These are phyloP conservation scores for Oryza coarctata DNA, from an alignment of 176 grass and related monocot genomes.

Conservation along the genomic window DNA sequence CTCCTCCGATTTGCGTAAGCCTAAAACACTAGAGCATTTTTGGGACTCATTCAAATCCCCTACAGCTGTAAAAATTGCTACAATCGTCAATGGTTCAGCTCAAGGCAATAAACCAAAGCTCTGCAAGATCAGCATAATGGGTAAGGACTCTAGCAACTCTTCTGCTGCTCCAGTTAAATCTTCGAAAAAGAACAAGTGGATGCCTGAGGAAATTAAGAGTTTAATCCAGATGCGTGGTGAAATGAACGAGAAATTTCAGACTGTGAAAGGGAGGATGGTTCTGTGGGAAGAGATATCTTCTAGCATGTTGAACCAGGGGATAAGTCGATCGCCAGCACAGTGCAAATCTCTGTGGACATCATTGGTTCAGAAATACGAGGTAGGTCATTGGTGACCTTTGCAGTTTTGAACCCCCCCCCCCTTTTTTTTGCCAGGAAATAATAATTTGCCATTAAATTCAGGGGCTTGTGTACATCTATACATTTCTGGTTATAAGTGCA, in stretches of 20 bases:
- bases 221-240: slow-evolving; percentile 75
- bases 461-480: background rate
- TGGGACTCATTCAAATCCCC: slow-evolving; percentile 65
- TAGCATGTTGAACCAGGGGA: slow-evolving; percentile 64
- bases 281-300: slow-evolving; percentile 91
- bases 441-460: background rate
- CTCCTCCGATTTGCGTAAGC: slow-evolving; percentile 56
- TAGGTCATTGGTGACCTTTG: slow-evolving; percentile 16
- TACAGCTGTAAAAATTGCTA: slow-evolving; percentile 53
- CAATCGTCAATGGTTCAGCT: slow-evolving; percentile 47
- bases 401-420: background rate
- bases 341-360: slow-evolving; percentile 98
- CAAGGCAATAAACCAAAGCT: slow-evolving; percentile 51
- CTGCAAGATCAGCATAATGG: slow-evolving; percentile 41
- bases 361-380: slow-evolving; percentile 97
- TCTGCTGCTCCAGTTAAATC: slow-evolving; percentile 52
- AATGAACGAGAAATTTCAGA: slow-evolving; percentile 80
- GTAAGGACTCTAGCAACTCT: slow-evolving; percentile 28
- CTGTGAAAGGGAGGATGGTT: slow-evolving; percentile 85
- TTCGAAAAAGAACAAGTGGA: slow-evolving; percentile 84
- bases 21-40: slow-evolving; percentile 60
- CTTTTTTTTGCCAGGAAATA: background rate
- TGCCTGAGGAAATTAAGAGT: slow-evolving; percentile 82
- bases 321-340: slow-evolving; percentile 66
- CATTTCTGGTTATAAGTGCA: background rate